A percentile compares a stretch with the other conserved stretches of the same genome.
Conservation (phyloP, 768 basidiomycete species). For the Floccularia luteovirens region DNA sequence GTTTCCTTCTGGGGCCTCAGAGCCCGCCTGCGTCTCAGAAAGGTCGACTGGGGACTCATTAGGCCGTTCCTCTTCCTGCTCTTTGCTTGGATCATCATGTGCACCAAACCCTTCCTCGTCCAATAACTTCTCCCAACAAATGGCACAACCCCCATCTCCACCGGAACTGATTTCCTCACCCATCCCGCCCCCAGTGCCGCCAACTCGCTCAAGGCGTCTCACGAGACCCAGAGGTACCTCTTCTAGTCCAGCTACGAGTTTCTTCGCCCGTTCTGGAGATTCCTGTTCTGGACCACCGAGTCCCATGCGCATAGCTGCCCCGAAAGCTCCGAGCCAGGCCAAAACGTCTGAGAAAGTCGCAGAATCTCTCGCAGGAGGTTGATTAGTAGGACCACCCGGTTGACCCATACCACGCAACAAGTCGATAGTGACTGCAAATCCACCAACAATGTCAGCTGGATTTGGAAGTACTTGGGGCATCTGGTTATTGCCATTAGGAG, state of each 20-base stretch:
- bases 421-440: constrained; percentile 11
- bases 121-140: constrained; percentile 70
- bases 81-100: constrained; percentile 12
- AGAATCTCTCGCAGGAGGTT: not conserved
- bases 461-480: not conserved
- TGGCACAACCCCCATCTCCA: constrained; percentile 50
- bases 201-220: constrained; percentile 50
- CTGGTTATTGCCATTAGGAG: not conserved
- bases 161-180: constrained; percentile 19
- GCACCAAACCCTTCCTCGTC: constrained; percentile 31
- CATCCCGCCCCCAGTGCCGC: constrained; percentile 22
- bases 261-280: constrained; percentile 61
- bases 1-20: constrained; percentile 7
- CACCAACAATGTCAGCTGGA: constrained; percentile 6
- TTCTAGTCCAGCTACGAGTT: constrained; percentile 56
- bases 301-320: constrained; percentile 13
- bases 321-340: constrained; percentile 11
- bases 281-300: constrained; percentile 31
- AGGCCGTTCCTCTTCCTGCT: constrained; percentile 7
- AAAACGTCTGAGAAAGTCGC: constrained; percentile 5
- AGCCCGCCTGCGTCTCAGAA: constrained; percentile 11
- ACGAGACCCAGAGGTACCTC: constrained; percentile 62
- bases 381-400: not conserved
- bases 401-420: constrained; percentile 1
- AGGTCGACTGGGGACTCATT: not conserved